These are phyloP conservation scores for Coemansia sp. DNA, from an alignment of 192 early-diverging fungal genomes.

Conservation along the genomic window DNA sequence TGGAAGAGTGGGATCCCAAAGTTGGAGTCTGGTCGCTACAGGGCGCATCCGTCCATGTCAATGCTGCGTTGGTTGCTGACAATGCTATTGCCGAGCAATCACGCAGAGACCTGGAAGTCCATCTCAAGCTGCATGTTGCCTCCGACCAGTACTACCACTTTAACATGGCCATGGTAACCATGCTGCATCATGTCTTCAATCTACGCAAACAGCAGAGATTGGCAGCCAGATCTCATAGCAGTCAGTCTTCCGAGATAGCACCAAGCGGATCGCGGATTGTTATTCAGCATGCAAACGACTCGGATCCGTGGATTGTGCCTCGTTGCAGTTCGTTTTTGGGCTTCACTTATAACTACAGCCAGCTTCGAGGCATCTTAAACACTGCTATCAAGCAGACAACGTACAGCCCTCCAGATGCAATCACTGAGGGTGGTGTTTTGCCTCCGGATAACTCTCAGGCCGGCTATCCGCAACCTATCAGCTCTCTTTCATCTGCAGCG, in stretches of 20 bases:
- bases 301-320: constrained; percentile 53
- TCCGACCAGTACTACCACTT: constrained; percentile 54
- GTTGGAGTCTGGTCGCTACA: constrained; percentile 53
- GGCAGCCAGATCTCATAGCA: background rate
- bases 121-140: constrained; percentile 47
- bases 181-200: constrained; percentile 53
- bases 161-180: constrained; percentile 54
- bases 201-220: constrained; percentile 47
- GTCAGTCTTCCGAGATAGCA: background rate
- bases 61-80: constrained; percentile 37
- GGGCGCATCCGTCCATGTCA: constrained; percentile 51
- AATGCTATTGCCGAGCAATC: constrained; percentile 39
- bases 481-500: no score
- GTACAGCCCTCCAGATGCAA: constrained; percentile 41
- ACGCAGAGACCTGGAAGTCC: constrained; percentile 48
- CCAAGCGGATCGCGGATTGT: constrained; percentile 2
- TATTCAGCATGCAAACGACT: constrained; percentile 33
- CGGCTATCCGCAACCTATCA: background rate
- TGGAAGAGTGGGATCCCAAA: constrained; percentile 53
- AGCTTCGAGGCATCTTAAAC: constrained; percentile 48
- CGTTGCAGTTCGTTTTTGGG: constrained; percentile 50
- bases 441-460: background rate
- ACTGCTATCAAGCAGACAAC: constrained; percentile 51
- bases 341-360: constrained; percentile 44
- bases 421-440: constrained; percentile 8